phyloP scores from a whole-genome alignment of 305 asterid genomes.

The Fraxinus angustifolia region DNA sequence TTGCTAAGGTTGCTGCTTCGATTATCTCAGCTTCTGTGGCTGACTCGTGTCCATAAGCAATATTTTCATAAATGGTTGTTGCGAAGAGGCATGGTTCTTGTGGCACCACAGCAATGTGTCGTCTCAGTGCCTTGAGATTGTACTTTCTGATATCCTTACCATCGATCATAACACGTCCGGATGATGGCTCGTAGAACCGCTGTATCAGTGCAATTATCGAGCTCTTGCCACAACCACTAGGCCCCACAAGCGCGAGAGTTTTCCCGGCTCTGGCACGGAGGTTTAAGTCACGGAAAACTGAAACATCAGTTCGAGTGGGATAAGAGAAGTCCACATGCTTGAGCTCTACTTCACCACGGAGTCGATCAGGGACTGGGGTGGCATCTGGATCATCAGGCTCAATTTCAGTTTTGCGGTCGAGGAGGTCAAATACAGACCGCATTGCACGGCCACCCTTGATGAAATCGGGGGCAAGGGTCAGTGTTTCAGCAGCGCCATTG shows the following conservation, averaged over 20 bases:
- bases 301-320: conserved; percentile 76
- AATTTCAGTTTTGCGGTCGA: conserved; percentile 87
- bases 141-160: conserved; percentile 87
- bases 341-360: conserved; percentile 88
- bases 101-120: conserved; percentile 82
- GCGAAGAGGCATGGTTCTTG: conserved; percentile 96
- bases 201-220: conserved; percentile 69
- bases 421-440: conserved; percentile 86
- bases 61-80: conserved; percentile 78
- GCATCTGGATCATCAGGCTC: conserved; percentile 83
- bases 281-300: conserved; percentile 63
- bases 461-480: conserved; percentile 92
- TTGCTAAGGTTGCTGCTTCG: conserved; percentile 83
- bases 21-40: conserved; percentile 85
- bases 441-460: conserved; percentile 95
- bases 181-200: conserved; percentile 85
- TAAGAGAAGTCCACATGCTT: conserved; percentile 91
- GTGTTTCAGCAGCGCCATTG: conserved; percentile 92
- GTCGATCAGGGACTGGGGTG: conserved; percentile 46
- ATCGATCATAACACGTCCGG: conserved; percentile 75
- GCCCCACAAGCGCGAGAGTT: conserved; percentile 91
- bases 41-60: conserved; percentile 83
- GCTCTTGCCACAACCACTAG: conserved; percentile 97
- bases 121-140: conserved; percentile 74
- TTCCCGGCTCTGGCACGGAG: conserved; percentile 91